phyloP scores from a whole-genome alignment of 2,329 filamentous ascomycete genomes.

The Fusarium sp. region DNA sequence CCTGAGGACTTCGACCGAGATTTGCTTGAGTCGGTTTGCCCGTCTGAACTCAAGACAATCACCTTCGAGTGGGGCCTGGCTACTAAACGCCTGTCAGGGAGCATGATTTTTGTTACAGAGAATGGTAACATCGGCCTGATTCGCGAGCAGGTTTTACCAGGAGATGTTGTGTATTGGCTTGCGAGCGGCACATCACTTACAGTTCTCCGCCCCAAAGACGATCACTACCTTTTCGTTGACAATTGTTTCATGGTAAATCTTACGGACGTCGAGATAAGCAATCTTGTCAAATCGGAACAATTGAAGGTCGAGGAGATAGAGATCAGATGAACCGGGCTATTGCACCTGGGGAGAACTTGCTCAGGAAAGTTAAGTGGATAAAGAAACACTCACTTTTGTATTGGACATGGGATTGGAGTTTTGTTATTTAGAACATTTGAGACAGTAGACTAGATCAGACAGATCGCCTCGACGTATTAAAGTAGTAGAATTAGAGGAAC shows the following conservation, averaged over 20 bases:
- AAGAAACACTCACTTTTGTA: background rate
- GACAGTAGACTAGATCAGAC: no score
- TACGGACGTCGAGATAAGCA: background rate
- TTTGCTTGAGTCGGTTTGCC: no score
- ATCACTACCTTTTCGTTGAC: background rate
- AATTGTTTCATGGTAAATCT: constrained; percentile 5
- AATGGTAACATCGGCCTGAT: background rate
- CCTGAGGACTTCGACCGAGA: no score
- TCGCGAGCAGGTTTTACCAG: accelerated
- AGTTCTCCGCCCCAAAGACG: background rate
- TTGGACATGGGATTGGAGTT: background rate
- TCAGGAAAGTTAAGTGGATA: no score
- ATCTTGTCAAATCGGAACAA: accelerated
- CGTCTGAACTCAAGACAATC: no score
- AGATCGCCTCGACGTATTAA: background rate
- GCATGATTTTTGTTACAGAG: background rate
- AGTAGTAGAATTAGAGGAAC: background rate
- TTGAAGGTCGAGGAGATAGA: background rate
- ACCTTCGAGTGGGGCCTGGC: no score
- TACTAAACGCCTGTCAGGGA: no score
- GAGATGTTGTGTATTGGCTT: background rate
- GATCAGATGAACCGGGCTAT: background rate
- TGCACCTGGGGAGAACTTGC: no score
- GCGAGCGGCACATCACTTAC: accelerated
- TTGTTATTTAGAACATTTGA: background rate